Conservation (phyloP, 352 stramenopile species). For the Pythium phragmitis region DNA sequence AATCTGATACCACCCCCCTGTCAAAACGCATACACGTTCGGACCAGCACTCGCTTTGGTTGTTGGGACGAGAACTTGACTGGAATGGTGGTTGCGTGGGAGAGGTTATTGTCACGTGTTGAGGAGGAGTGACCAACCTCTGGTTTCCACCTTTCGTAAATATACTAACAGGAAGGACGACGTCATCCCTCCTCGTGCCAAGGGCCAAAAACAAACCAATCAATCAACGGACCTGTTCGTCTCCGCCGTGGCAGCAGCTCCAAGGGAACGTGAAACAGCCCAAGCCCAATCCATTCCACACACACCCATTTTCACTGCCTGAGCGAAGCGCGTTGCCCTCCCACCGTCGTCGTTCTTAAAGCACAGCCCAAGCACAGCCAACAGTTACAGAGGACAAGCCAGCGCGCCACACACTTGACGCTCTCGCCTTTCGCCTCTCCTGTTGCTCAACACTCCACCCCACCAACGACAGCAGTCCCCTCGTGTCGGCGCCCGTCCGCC, state of each 20-base stretch:
- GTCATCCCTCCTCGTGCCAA: slow-evolving; percentile 9
- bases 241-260: slow-evolving; percentile 5
- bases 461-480: slow-evolving; percentile 1
- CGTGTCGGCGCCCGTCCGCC: background rate
- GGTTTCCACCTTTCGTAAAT: background rate
- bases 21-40: slow-evolving; percentile 6
- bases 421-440: background rate
- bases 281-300: slow-evolving; percentile 5
- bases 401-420: background rate
- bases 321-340: background rate
- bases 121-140: slow-evolving; percentile 19
- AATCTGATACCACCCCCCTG: slow-evolving; percentile 11
- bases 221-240: slow-evolving; percentile 27
- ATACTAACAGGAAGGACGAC: slow-evolving; percentile 4
- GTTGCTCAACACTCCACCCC: background rate
- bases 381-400: slow-evolving; percentile 1
- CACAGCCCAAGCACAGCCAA: background rate
- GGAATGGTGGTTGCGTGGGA: slow-evolving; percentile 18
- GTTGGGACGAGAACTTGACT: background rate
- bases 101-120: slow-evolving; percentile 14
- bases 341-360: background rate
- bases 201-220: slow-evolving; percentile 32
- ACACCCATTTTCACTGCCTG: background rate
- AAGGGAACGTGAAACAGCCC: slow-evolving; percentile 8
- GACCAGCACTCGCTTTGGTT: slow-evolving; percentile 3